Base-by-base conservation (phyloP, 495 filamentous ascomycete genomes). In the Neurospora pannonica region DNA sequence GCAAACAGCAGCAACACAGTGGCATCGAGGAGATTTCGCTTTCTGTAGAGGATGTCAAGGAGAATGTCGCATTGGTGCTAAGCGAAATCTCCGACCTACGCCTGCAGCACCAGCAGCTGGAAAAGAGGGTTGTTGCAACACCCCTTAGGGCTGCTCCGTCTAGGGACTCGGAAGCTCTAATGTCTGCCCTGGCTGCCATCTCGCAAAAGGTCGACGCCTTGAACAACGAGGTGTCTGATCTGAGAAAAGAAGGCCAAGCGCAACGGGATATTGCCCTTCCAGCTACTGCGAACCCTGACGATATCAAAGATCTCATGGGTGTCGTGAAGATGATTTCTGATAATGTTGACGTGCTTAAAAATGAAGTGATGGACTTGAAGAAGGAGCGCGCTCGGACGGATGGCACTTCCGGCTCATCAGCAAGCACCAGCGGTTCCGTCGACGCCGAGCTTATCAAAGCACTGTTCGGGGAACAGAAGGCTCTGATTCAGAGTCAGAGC, bases 11-110 rank as follows among this genome's bases (percentile, higher is more conserved):
- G 7, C 28, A 36, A 0, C 6, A 34, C 1, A 5, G 28, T 34
- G 54, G 28, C 2, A 36, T 36, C 0, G 54, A 34, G 0, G 54
- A 19, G 28, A 0, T 67, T 1, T 67, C 54, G 6, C 13, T 34
- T 7, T 80, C 77, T 0, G 74, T 79, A 62, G 76, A 77, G 6
- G 28, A 73, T 39, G 74, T 79, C 15, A 74, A 74, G 2, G 75
- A 77, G 38, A 69, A 37, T 7, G 10, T 80, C 6, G 62, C 46
- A 21, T 34, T 28, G 0, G 21, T 76, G 0, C 72, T 75, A 1
- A 71, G 73, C 11, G 77, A 75, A 5, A 43, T 76, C 15, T 38
- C 71, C 5, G 37, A 39, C 10, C 38, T 76, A 5, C 13, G 34
- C 0, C 5, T 38, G n/a, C 70, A 73, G 17, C 74, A 76, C 0